Base-by-base conservation (phyloP, 1,284 basidiomycete genomes). In the Apiotrichum sp. region DNA sequence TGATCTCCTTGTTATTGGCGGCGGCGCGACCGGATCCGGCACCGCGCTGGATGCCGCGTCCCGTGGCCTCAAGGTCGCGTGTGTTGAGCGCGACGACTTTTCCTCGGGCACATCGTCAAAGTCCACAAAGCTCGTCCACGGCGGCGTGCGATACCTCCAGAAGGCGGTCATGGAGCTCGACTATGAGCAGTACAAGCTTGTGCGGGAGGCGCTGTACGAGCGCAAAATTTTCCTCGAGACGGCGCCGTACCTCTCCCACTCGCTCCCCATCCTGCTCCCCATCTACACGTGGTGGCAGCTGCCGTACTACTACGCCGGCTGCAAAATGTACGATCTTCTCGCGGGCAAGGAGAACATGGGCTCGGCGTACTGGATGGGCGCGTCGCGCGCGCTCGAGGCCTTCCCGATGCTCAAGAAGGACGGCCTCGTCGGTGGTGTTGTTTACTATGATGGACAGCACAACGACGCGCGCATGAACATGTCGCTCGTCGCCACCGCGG, bases 391-490 rank as follows among this genome's bases (percentile, higher is more conserved):
- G 0, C 79, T 98, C 33, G 92, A 97, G 70, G 84, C 87, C 0
- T 98, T 98, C 80, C 95, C 95, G 1, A 96, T 96, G 89, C 82
- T 98, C 65, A 97, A 97, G 76, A 80, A 81, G 22, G 86, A 93
- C n/a, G 92, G 91, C 32, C 82, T 98, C 14, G 89, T 93, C 35
- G 95, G 95, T 40, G 92, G 92, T 29, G 82, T 98, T 59, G 93
- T 98, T 48, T 98, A 98, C 77, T 97, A 98, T 65, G 95, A 98
- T 69, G 93, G 93, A 51, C 95, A 97, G 79, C 95, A 98, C 79
- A 98, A 97, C 69, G 95, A 98, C 71, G 88, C 95, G 5, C 84
- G 95, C 39, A 98, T 98, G 95, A 98, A 98, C 78, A 85, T 97
- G 53, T 91, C 93, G 1, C 82, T 93, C 51, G 81, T 93, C 65